Base-by-base conservation (phyloP, 352 stramenopile genomes). In the Globisporangium radiosum region DNA sequence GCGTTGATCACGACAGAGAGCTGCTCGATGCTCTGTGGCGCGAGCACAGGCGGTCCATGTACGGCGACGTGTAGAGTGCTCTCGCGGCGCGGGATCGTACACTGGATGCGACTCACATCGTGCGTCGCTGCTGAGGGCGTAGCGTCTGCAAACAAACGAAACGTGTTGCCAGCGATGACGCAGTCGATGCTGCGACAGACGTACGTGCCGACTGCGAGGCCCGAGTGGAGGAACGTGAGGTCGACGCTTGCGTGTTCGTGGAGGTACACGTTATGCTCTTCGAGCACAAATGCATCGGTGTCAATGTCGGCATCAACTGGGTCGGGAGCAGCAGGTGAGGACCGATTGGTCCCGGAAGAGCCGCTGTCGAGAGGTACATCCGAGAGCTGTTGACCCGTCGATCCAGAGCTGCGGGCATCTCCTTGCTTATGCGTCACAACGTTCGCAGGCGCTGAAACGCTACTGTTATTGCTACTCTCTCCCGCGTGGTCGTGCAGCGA, bases 181-280 rank as follows among this genome's bases (percentile, higher is more conserved):
- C 81, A 89, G 47, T 87, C 77, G 14, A 89, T 66, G 7, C 68
- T 57, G 19, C 65, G 72, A 57, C 81, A 92, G 5, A 64, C 66
- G 58, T 89, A 92, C 3, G 45, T 42, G 2, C 81, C 78, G 19
- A 85, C 65, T 2, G 66, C 66, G 19, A 91, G 62, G 33, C 68
- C 64, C 4, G 63, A 68, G 36, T 85, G 71, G 8, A 76, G 49
- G 44, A 85, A 88, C 25, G 80, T 69, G 7, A 88, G 54, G 42
- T 74, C 78, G 0, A 80, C 69, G 7, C 67, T 76, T 19, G 72
- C 77, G 33, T 81, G 78, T 39, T 88, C 77, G 51, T 86, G 71
- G 15, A 89, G 49, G 52, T 82, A 79, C 44, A 89, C 75, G 44
- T 86, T 76, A 11, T 49, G 75, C 45, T 88, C 73, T 47, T 81